Conservation (phyloP, 768 basidiomycete species). For the Tephrocybe sp. region DNA sequence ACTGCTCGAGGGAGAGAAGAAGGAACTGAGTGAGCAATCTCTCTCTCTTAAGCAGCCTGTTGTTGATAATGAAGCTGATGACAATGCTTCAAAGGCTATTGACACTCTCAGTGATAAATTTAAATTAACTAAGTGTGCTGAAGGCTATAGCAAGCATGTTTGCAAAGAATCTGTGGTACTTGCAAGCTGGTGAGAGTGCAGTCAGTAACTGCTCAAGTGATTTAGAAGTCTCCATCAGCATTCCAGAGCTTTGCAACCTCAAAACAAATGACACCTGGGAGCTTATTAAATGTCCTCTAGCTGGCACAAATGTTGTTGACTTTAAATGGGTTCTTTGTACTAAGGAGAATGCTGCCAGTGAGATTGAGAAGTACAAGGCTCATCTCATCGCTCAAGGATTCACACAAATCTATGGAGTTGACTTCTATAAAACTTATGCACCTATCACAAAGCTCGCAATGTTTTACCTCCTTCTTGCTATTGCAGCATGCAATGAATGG, state of each 20-base stretch:
- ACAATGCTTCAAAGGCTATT: not conserved
- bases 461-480: slow-evolving; percentile 15
- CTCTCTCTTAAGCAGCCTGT: not conserved
- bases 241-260: slow-evolving; percentile 6
- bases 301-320: slow-evolving; percentile 6
- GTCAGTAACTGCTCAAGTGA: not conserved
- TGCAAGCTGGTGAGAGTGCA: not conserved
- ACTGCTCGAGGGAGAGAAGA: not conserved
- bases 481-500: no score
- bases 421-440: slow-evolving; percentile 28
- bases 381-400: slow-evolving; percentile 29
- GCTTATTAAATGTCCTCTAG: slow-evolving; percentile 2
- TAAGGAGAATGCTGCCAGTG: slow-evolving; percentile 9
- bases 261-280: slow-evolving; percentile 14
- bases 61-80: no score
- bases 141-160: not conserved
- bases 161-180: not conserved
- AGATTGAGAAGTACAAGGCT: slow-evolving; percentile 26
- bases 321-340: not conserved
- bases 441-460: slow-evolving; percentile 21
- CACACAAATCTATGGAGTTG: slow-evolving; percentile 34
- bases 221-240: no score
- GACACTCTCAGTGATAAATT: not conserved
- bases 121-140: not conserved
- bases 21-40: not conserved